Conservation (phyloP, 2,329 filamentous ascomycete species). For the Colletotrichum sp. region DNA sequence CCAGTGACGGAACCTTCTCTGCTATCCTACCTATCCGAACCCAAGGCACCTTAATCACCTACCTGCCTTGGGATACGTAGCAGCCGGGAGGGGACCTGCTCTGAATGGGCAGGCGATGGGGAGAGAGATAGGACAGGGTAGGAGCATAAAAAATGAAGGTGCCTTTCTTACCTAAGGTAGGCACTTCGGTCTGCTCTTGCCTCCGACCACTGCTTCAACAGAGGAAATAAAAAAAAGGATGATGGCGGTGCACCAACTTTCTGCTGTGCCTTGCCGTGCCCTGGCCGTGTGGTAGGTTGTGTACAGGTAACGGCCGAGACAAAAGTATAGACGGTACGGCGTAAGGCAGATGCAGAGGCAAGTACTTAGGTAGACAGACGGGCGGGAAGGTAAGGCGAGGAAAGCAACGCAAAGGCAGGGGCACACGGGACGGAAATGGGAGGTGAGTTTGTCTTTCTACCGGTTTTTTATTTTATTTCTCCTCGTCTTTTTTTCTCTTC, state of each 20-base stretch:
- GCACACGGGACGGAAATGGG: neutral
- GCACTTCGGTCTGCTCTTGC: neutral
- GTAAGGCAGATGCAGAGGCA: neutral
- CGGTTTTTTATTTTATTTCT: neutral
- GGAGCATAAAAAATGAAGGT: neutral
- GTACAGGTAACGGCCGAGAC: neutral
- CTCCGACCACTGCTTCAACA: neutral
- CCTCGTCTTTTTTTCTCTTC: neutral
- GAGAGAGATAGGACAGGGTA: neutral
- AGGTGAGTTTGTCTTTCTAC: neutral
- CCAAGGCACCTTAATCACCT: neutral
- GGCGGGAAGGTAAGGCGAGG: neutral
- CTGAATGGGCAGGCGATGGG: neutral
- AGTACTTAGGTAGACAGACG: neutral
- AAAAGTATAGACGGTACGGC: neutral
- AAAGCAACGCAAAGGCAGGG: neutral
- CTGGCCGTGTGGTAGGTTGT: neutral
- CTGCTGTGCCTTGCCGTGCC: neutral
- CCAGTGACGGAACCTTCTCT: neutral
- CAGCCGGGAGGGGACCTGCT: neutral
- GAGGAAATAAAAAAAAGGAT: neutral
- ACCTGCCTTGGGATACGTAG: neutral
- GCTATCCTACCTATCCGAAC: neutral
- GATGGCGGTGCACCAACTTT: neutral
- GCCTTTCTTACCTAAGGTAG: neutral